Evolutionary conservation across 495 filamentous ascomycete genomes (phyloP).

Genomic region (Tuber borchii): DNA sequence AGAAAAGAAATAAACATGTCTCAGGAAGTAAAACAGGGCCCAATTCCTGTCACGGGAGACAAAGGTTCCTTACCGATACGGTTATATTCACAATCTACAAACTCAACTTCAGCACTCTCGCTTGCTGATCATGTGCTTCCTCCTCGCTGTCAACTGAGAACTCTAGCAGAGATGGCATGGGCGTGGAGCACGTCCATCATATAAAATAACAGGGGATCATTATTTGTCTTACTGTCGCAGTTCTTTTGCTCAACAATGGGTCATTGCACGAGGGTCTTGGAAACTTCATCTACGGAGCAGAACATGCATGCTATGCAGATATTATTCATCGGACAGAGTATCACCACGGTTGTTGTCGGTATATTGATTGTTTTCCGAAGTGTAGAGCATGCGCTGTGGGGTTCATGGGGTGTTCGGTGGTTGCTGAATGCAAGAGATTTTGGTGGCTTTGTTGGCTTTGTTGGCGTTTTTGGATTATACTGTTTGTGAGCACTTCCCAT

Average conservation of each 20-base stretch:
- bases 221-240: conserved; percentile 70
- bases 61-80: neutral
- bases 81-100: neutral
- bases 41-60: neutral
- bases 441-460: conserved; percentile 77
- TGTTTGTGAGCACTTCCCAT: conserved; percentile 47
- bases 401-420: conserved; percentile 55
- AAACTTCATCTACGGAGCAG: conserved; percentile 54
- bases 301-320: conserved; percentile 84
- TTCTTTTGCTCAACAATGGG: conserved; percentile 88
- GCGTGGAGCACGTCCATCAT: neutral
- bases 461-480: conserved; percentile 74
- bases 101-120: conserved; percentile 9
- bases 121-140: conserved; percentile 1
- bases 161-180: conserved; percentile 6
- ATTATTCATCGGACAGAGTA: conserved; percentile 74
- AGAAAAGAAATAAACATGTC: neutral
- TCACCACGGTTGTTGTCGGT: conserved; percentile 62
- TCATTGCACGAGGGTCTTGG: conserved; percentile 69
- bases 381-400: conserved; percentile 65
- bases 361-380: conserved; percentile 68
- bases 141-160: neutral
- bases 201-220: conserved; percentile 59
- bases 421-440: conserved; percentile 65
- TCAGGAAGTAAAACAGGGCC: neutral